phyloP scores from a whole-genome alignment of 106 monocot species.

The Chionographis japonica region DNA sequence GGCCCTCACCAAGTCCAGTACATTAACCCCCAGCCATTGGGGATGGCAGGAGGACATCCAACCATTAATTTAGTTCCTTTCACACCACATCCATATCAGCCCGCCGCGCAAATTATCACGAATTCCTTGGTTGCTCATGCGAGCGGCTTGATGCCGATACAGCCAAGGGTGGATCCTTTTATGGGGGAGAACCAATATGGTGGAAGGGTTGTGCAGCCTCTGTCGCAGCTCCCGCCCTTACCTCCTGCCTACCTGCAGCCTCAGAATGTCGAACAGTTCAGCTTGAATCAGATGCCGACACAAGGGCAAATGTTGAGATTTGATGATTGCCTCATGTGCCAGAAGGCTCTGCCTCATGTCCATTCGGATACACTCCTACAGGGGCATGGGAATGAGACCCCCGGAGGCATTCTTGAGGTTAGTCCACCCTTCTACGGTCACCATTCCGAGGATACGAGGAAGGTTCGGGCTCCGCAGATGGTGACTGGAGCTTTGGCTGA shows the following conservation, averaged over 20 bases:
- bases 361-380: slow-evolving; percentile 48
- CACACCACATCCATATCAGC: slow-evolving; percentile 10
- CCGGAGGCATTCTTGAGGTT: slow-evolving; percentile 1
- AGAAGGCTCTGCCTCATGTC: slow-evolving; percentile 41
- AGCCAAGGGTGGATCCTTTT: slow-evolving; percentile 22
- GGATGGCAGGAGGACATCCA: slow-evolving; percentile 5
- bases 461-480: slow-evolving; percentile 7
- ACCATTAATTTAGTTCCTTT: slow-evolving; percentile 12
- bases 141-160: slow-evolving; percentile 4
- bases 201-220: slow-evolving; percentile 31
- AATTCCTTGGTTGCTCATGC: neutral
- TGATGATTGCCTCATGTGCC: slow-evolving; percentile 52
- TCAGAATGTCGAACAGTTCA: slow-evolving; percentile 22
- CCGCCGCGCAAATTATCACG: neutral
- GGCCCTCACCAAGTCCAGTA: slow-evolving; percentile 34
- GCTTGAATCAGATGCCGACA: slow-evolving; percentile 6
- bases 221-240: slow-evolving; percentile 53
- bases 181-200: slow-evolving; percentile 3
- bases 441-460: slow-evolving; percentile 28
- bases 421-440: slow-evolving; percentile 21
- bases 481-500: slow-evolving; percentile 1
- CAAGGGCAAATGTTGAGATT: slow-evolving; percentile 14
- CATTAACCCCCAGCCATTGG: slow-evolving; percentile 29
- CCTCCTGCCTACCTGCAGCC: slow-evolving; percentile 25
- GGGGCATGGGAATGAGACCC: slow-evolving; percentile 18